phyloP scores from a whole-genome alignment of 169 alveolate genomes.

The Amoebophrya sp. region DNA sequence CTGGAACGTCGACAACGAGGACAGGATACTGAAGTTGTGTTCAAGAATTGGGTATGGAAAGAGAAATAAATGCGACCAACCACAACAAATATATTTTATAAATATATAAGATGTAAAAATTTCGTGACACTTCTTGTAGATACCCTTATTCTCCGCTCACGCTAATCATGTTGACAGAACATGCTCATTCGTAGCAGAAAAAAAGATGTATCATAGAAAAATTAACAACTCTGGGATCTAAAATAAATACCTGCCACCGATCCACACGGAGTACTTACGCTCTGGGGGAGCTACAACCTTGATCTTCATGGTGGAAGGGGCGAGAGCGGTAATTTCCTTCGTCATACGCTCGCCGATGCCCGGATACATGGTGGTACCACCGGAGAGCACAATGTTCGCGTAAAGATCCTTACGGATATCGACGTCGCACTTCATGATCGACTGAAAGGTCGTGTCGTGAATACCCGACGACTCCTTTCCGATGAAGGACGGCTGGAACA shows the following conservation, averaged over 20 bases:
- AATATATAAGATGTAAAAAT: too few relatives aligned
- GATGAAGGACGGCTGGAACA: constrained; percentile 42
- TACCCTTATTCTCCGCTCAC: too few relatives aligned
- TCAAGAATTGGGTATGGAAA: too few relatives aligned
- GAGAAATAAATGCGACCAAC: too few relatives aligned
- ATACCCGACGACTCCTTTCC: constrained; percentile 55
- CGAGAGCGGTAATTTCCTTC: constrained; percentile 82
- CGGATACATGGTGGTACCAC: constrained; percentile 91
- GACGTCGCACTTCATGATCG: constrained; percentile 91
- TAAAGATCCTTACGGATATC: constrained; percentile 90
- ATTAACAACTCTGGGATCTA: too few relatives aligned
- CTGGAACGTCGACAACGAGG: constrained; percentile 86
- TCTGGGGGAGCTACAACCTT: constrained; percentile 96
- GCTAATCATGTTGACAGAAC: too few relatives aligned
- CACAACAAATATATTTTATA: too few relatives aligned
- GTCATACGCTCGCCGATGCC: constrained; percentile 92
- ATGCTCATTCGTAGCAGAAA: too few relatives aligned
- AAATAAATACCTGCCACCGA: too few relatives aligned
- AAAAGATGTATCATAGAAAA: too few relatives aligned
- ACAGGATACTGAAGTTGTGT: too few relatives aligned
- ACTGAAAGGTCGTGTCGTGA: constrained; percentile 84
- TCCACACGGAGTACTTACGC: constrained; percentile 93
- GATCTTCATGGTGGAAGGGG: constrained; percentile 88
- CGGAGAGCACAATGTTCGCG: constrained; percentile 84
- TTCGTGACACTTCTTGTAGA: too few relatives aligned